Conservation (phyloP, 139 green algal species). For the Desmodesmus armatus region DNA sequence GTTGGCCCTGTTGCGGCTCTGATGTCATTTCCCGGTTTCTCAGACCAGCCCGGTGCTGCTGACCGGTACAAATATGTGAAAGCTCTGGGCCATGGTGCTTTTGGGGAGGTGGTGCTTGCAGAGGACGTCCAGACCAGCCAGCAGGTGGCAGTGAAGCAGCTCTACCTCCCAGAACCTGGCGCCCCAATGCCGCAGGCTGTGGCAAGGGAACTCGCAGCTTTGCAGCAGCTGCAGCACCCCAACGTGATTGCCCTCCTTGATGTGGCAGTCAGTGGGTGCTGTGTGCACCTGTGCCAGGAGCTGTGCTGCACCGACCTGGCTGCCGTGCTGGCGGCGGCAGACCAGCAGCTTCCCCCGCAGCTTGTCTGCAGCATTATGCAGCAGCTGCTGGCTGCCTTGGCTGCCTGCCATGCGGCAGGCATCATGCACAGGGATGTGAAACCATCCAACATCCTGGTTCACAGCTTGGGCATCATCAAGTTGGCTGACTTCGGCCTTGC, state of each 20-base stretch:
- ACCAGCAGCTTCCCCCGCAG: constrained; percentile 47
- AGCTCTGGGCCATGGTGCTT: constrained; percentile 38
- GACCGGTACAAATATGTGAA: not conserved
- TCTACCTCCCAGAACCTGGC: not conserved
- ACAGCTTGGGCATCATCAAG: constrained; percentile 77
- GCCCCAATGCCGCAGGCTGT: not conserved
- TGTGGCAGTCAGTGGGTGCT: constrained; percentile 71
- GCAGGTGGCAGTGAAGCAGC: constrained; percentile 10
- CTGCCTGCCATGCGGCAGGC: constrained; percentile 23
- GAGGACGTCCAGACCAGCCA: not conserved
- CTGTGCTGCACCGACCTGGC: constrained; percentile 86
- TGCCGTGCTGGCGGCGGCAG: constrained; percentile 79
- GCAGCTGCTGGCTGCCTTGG: constrained; percentile 43
- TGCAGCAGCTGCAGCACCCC: constrained; percentile 84
- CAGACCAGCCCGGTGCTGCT: too few relatives aligned
- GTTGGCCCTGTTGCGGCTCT: too few relatives aligned
- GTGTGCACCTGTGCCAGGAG: constrained; percentile 77
- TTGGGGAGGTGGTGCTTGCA: constrained; percentile 37
- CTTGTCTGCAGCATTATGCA: constrained; percentile 9
- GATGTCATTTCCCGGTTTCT: too few relatives aligned
- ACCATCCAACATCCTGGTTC: constrained; percentile 91
- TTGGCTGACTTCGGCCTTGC: constrained; percentile 94
- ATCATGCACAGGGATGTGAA: constrained; percentile 47
- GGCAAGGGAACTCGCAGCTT: constrained; percentile 86
- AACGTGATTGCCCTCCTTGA: constrained; percentile 85